Conservation (phyloP, 495 filamentous ascomycete species). For the Aspergillus panamensis region DNA sequence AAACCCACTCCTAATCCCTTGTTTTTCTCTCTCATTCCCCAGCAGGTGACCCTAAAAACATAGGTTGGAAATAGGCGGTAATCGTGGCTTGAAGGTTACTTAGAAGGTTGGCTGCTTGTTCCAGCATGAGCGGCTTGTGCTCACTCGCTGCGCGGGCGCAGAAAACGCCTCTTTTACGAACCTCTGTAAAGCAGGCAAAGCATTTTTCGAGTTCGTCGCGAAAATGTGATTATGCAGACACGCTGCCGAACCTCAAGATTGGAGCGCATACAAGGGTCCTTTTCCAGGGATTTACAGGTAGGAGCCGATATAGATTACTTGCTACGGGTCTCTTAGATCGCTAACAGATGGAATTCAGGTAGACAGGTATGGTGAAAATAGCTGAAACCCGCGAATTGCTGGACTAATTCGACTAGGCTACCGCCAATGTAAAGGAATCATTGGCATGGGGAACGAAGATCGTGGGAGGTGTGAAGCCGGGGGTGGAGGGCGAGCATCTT, state of each 20-base stretch:
- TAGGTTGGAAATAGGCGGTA: not conserved
- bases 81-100: too few species aligned
- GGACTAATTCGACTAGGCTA: conserved; percentile 50
- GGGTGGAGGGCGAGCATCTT: conserved; percentile 72
- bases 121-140: conserved; percentile 17
- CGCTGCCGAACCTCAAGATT: conserved; percentile 73
- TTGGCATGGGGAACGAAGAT: conserved; percentile 84
- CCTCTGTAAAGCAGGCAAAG: conserved; percentile 15
- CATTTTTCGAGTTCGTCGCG: conserved; percentile 42
- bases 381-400: not conserved
- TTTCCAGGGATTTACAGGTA: conserved; percentile 87
- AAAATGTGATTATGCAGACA: conserved; percentile 52
- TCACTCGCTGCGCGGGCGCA: conserved; percentile 19
- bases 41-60: not conserved
- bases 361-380: conserved; percentile 28
- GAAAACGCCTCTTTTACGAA: conserved; percentile 3
- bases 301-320: not conserved
- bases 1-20: too few species aligned
- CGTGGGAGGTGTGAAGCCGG: conserved; percentile 80
- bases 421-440: conserved; percentile 77
- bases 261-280: conserved; percentile 75
- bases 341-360: conserved; percentile 27
- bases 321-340: not conserved
- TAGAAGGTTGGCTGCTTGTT: not conserved
- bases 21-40: not conserved